These are phyloP conservation scores for Blastomyces emzantsi DNA, from an alignment of 2,329 filamentous ascomycete species.

Conservation along the genomic window DNA sequence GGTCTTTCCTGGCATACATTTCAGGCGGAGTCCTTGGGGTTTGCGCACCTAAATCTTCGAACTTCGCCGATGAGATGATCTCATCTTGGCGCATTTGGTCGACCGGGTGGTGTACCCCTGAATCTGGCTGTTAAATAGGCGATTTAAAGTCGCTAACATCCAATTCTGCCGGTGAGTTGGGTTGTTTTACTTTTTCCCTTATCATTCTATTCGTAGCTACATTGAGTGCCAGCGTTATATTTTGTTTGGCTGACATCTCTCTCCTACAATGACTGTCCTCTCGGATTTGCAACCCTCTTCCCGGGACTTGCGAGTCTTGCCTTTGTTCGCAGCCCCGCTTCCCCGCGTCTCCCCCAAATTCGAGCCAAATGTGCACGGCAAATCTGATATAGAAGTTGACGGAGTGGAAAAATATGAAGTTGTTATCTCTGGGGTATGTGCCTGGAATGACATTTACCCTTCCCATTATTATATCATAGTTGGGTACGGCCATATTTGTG, in stretches of 20 bases:
- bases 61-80: too few relatives aligned
- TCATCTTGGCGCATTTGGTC: background rate
- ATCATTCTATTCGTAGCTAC: background rate
- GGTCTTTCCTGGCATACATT: background rate
- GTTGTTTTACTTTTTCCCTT: background rate
- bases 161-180: background rate
- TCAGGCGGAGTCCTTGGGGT: background rate
- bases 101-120: background rate
- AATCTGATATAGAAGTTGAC: background rate
- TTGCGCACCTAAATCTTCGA: too few relatives aligned
- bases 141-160: background rate
- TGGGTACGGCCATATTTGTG: background rate
- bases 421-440: slow-evolving; percentile 32
- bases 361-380: slow-evolving; percentile 6
- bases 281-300: slow-evolving; percentile 11
- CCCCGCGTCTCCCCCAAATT: slow-evolving; percentile 26
- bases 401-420: slow-evolving; percentile 32
- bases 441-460: background rate
- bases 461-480: background rate
- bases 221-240: background rate
- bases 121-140: background rate
- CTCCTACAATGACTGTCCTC: slow-evolving; percentile 11
- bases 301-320: slow-evolving; percentile 14
- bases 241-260: background rate
- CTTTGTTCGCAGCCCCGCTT: slow-evolving; percentile 43